These are phyloP conservation scores for Globisporangium cederbergense DNA, from an alignment of 352 stramenopile species.

Conservation along the genomic window DNA sequence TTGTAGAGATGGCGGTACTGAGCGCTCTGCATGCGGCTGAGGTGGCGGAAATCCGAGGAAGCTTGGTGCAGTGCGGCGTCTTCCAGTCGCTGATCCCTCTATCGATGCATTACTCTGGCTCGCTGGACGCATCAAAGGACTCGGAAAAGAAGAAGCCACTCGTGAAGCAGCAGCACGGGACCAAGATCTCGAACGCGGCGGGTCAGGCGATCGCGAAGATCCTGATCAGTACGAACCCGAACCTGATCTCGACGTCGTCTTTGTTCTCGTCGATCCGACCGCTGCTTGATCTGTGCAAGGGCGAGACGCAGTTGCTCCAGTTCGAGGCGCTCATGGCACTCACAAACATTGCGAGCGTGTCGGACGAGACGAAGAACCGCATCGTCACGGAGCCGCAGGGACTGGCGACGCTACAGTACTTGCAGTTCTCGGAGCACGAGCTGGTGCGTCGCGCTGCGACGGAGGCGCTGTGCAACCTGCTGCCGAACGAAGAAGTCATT, in stretches of 20 bases:
- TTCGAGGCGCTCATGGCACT: constrained; percentile 96
- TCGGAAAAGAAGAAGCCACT: constrained; percentile 35
- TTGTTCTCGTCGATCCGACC: constrained; percentile 77
- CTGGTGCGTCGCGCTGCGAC: constrained; percentile 95
- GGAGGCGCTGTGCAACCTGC: constrained; percentile 95
- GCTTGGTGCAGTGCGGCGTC: constrained; percentile 74
- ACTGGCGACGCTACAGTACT: constrained; percentile 73
- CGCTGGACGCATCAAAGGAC: constrained; percentile 2
- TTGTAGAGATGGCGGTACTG: constrained; percentile 69
- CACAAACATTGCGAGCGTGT: constrained; percentile 95
- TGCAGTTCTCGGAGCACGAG: constrained; percentile 97
- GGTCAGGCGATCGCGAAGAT: constrained; percentile 94
- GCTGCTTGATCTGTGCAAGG: constrained; percentile 92
- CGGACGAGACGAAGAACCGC: constrained; percentile 92
- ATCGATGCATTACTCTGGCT: constrained; percentile 23
- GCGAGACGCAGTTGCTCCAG: constrained; percentile 89
- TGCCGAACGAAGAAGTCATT: constrained; percentile 92
- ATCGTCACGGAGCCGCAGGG: constrained; percentile 67
- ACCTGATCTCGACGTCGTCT: constrained; percentile 77
- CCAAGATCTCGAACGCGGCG: constrained; percentile 84
- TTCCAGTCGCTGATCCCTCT: constrained; percentile 74
- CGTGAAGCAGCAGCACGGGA: constrained; percentile 51
- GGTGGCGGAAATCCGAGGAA: constrained; percentile 57
- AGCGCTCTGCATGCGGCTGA: constrained; percentile 72
- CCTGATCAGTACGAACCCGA: constrained; percentile 96